A percentile compares a stretch with the other conserved stretches of the same genome.
Evolutionary conservation across 331 rosid species (phyloP).

Genomic region (Ulmus americana): DNA sequence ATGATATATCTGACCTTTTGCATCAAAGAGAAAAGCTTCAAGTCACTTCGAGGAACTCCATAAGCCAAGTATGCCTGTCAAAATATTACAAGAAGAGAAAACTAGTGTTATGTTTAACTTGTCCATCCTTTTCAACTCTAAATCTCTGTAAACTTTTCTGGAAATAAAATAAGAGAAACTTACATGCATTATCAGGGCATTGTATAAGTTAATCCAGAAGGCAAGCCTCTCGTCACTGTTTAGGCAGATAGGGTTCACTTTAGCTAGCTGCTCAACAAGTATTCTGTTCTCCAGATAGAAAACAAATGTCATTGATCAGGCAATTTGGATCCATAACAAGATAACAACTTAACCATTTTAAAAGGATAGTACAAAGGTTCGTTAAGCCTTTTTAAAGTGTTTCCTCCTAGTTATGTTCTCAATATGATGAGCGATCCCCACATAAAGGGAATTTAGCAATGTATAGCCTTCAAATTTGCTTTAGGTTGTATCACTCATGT

Average conservation of each 20-base stretch:
- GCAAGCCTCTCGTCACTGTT: conserved; percentile 57
- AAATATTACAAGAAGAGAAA: background rate
- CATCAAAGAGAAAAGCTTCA: conserved; percentile 68
- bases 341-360: background rate
- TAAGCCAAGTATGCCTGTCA: conserved; percentile 73
- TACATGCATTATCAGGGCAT: conserved; percentile 73
- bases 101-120: background rate
- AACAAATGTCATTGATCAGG: background rate
- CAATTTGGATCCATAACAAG: background rate
- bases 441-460: too few relatives aligned
- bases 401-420: background rate
- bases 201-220: conserved; percentile 71
- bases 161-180: conserved; percentile 20
- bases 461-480: too few relatives aligned
- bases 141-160: background rate
- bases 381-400: background rate
- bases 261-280: conserved; percentile 74
- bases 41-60: conserved; percentile 77
- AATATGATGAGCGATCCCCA: too few relatives aligned
- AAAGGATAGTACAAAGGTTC: background rate
- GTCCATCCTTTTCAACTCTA: background rate
- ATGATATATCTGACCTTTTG: conserved; percentile 47
- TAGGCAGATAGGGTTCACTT: conserved; percentile 59
- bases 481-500: too few relatives aligned
- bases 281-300: conserved; percentile 32